These are phyloP conservation scores for Colletotrichum melonis DNA, from an alignment of 2,329 filamentous ascomycete species.

Conservation along the genomic window DNA sequence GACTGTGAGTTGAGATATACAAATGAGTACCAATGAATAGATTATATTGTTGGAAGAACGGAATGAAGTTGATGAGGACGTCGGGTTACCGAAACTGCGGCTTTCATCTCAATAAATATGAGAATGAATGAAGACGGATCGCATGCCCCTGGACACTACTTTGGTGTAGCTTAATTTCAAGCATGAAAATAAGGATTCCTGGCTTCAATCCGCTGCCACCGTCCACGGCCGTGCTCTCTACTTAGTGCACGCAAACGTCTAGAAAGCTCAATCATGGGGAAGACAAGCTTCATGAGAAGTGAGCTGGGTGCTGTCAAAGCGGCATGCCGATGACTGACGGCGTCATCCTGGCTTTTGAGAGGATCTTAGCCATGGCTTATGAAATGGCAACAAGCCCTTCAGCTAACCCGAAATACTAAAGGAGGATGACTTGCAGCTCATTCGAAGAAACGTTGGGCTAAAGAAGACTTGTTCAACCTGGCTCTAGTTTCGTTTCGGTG, in stretches of 20 bases:
- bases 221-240: background rate
- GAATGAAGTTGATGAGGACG: background rate
- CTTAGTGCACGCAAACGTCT: background rate
- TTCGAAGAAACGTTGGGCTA: background rate
- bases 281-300: background rate
- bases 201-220: background rate
- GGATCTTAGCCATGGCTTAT: background rate
- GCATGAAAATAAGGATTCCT: background rate
- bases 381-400: background rate
- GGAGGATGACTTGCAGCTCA: background rate
- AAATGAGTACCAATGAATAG: background rate
- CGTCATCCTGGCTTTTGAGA: background rate
- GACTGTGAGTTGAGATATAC: background rate
- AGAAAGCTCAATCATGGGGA: background rate
- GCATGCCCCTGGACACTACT: slow-evolving; percentile 11
- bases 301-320: background rate
- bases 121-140: no score
- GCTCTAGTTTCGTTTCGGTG: background rate
- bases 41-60: background rate
- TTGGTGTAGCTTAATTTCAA: slow-evolving; percentile 11
- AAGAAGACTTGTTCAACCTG: background rate
- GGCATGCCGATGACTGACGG: background rate
- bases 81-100: background rate
- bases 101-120: background rate
- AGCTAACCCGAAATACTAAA: background rate